A percentile compares a stretch with the other conserved stretches of the same genome.
Evolutionary conservation across 1,284 basidiomycete genomes (phyloP).

Genomic region (Heterobasidion occidentale): DNA sequence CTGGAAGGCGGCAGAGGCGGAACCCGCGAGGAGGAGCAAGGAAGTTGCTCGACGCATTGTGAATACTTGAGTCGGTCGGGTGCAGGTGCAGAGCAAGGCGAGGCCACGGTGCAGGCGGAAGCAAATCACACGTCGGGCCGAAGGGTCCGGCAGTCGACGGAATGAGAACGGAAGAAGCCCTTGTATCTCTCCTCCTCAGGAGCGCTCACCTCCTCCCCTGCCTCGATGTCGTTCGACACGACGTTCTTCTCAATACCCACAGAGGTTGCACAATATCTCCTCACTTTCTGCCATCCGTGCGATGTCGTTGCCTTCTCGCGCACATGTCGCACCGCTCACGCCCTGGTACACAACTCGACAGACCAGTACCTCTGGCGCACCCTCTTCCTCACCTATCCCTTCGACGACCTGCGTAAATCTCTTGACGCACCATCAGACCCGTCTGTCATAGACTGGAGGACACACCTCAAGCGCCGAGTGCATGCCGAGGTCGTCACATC

Average conservation of each 20-base stretch:
- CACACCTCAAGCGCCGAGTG: constrained; percentile 23
- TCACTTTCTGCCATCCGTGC: constrained; percentile 42
- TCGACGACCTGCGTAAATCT: constrained; percentile 47
- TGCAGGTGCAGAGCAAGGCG: neutral
- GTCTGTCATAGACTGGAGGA: constrained; percentile 18
- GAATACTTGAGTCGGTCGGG: neutral
- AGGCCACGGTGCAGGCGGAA: too few species aligned
- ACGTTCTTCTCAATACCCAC: constrained; percentile 30
- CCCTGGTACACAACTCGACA: constrained; percentile 37
- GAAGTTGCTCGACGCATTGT: constrained; percentile 4
- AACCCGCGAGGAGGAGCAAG: constrained; percentile 11
- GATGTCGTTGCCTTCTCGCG: constrained; percentile 51
- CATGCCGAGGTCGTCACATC: constrained; percentile 18
- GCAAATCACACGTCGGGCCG: too few species aligned
- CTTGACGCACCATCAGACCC: constrained; percentile 13
- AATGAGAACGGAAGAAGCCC: too few species aligned
- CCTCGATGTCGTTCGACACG: too few species aligned
- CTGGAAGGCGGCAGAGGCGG: constrained; percentile 35
- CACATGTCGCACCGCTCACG: constrained; percentile 38
- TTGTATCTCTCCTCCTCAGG: too few species aligned
- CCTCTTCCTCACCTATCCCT: constrained; percentile 45
- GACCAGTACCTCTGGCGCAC: constrained; percentile 60
- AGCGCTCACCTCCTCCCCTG: too few species aligned
- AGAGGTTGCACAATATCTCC: constrained; percentile 49
- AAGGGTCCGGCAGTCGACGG: too few species aligned